Conservation (phyloP, 805 yeast genomes). For the Zygosaccharomyces bailii region DNA sequence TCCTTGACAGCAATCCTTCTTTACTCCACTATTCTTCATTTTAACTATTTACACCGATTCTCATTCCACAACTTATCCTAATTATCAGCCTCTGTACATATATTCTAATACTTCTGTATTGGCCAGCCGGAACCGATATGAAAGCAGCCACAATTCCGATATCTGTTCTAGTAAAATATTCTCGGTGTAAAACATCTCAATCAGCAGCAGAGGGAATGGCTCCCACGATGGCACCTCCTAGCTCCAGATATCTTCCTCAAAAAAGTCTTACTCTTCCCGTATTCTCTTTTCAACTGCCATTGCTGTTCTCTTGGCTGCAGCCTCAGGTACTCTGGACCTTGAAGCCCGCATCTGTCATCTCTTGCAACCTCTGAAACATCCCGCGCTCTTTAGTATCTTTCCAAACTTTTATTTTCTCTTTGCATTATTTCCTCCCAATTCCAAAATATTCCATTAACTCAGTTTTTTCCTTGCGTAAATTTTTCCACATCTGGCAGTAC, state of each 20-base stretch:
- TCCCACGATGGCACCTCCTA: background rate
- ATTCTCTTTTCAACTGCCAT: background rate
- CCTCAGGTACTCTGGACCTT: background rate
- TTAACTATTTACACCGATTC: no score
- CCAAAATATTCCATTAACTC: background rate
- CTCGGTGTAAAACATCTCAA: background rate
- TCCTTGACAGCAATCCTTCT: no score
- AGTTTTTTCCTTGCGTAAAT: background rate
- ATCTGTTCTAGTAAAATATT: background rate
- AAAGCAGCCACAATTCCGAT: background rate
- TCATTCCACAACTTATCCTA: no score
- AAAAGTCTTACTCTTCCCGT: background rate
- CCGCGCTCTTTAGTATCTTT: background rate
- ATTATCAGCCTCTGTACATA: no score
- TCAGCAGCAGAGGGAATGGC: background rate
- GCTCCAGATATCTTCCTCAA: background rate
- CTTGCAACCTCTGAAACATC: background rate
- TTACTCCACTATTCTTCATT: no score
- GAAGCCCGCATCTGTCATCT: background rate
- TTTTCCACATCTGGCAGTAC: background rate
- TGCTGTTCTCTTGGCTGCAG: background rate
- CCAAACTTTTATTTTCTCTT: background rate
- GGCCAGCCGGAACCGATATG: background rate
- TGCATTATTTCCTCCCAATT: background rate
- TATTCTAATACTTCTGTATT: background rate